A percentile compares a stretch with the other conserved stretches of the same genome.
Conservation (phyloP, 208 protist genomes). For the Trypanosoma congolense region DNA sequence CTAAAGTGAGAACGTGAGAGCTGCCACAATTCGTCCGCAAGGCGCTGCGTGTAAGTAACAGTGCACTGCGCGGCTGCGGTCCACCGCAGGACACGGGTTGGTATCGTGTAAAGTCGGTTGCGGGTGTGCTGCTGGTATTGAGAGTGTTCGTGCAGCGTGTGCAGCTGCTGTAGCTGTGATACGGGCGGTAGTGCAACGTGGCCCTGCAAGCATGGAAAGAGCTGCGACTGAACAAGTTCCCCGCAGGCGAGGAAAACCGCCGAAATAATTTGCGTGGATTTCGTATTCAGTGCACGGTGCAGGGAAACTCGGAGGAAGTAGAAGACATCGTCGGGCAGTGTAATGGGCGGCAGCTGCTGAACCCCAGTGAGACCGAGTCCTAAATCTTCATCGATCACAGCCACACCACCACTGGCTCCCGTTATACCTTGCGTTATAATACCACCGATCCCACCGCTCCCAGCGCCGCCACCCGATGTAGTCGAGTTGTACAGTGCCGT, state of each 20-base stretch:
- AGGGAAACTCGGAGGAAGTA: conserved; percentile 79
- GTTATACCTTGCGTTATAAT: too few relatives aligned
- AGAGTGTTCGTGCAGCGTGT: not conserved
- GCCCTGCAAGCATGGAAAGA: conserved; percentile 47
- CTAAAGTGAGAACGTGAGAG: conserved; percentile 26
- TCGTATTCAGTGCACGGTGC: conserved; percentile 74
- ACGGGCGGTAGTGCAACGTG: conserved; percentile 18
- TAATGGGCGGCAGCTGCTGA: conserved; percentile 35
- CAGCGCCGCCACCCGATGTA: conserved; percentile 17
- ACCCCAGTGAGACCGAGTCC: conserved; percentile 15
- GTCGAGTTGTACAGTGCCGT: conserved; percentile 52
- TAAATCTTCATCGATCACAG: conserved; percentile 12
- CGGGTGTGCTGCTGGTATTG: not conserved
- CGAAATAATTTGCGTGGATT: conserved; percentile 76
- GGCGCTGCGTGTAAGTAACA: conserved; percentile 37
- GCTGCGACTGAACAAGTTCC: conserved; percentile 47
- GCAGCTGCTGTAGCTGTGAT: conserved; percentile 10
- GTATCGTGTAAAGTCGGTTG: conserved; percentile 12
- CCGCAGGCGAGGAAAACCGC: conserved; percentile 62
- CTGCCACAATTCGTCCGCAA: conserved; percentile 60
- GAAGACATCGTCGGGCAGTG: conserved; percentile 77
- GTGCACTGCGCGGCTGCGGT: conserved; percentile 37
- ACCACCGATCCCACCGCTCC: not conserved
- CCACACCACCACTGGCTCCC: not conserved
- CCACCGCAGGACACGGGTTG: conserved; percentile 52